Conservation (phyloP, 2,329 filamentous ascomycete species). For the Colletotrichum truncatum region DNA sequence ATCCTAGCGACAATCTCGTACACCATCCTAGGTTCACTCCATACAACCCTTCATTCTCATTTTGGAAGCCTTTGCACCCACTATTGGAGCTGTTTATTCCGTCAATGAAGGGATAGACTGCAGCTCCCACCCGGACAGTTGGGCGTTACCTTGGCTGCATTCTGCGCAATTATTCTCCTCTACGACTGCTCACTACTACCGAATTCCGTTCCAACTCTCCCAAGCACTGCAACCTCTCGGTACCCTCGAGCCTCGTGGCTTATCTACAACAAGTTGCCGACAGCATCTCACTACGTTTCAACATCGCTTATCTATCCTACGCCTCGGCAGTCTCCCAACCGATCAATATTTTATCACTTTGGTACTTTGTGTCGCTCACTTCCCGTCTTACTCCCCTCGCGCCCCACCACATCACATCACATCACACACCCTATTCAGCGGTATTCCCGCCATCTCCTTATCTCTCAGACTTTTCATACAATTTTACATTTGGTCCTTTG, state of each 20-base stretch:
- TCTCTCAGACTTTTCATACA: constrained; percentile 19
- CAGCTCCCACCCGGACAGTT: constrained; percentile 5
- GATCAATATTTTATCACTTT: neutral
- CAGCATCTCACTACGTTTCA: neutral
- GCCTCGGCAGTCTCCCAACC: constrained; percentile 22
- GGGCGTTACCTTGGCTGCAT: constrained; percentile 16
- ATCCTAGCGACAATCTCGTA: neutral
- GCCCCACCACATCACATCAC: neutral
- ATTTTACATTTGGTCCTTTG: constrained; percentile 10
- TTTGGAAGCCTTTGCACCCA: neutral
- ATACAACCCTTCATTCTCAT: neutral
- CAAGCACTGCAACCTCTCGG: neutral
- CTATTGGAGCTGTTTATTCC: neutral
- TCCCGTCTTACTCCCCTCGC: neutral
- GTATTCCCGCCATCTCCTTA: neutral
- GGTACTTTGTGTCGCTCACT: neutral
- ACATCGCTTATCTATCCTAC: constrained; percentile 24
- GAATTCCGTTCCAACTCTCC: neutral
- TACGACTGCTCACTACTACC: neutral
- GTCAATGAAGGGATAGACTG: constrained; percentile 13
- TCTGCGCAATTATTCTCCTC: constrained; percentile 4
- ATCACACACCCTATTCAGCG: neutral
- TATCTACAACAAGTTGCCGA: neutral
- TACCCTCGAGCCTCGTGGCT: neutral
- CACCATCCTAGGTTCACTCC: neutral